phyloP scores from a whole-genome alignment of 2,329 filamentous ascomycete species.

The Scleromitrula shiraiana region DNA sequence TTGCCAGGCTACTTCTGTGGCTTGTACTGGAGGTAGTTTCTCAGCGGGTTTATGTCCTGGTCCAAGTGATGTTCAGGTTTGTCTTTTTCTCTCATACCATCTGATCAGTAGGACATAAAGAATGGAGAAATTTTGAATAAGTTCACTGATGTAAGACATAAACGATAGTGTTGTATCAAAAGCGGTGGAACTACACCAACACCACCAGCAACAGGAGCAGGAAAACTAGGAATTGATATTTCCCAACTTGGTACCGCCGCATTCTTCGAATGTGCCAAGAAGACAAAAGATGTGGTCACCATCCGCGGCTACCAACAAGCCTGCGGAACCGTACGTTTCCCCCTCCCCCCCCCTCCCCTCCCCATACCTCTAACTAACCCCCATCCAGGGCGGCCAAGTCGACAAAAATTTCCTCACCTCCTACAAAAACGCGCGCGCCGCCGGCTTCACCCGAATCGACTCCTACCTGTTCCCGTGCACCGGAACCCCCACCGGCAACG shows the following conservation, averaged over 20 bases:
- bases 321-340: constrained; percentile 10
- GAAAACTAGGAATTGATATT: constrained; percentile 14
- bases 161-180: constrained; percentile 14
- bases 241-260: constrained; percentile 7
- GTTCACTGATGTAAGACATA: neutral
- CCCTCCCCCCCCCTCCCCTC: neutral
- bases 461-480: constrained; percentile 25
- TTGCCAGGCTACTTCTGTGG: constrained; percentile 12
- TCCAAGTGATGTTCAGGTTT: constrained; percentile 12
- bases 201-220: neutral
- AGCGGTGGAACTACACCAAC: neutral
- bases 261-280: constrained; percentile 17
- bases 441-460: constrained; percentile 18
- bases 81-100: neutral
- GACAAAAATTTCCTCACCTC: constrained; percentile 15
- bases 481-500: constrained; percentile 15
- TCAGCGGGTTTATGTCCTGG: constrained; percentile 15
- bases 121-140: neutral
- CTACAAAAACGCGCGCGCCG: constrained; percentile 19
- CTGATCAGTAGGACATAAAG: neutral
- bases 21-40: constrained; percentile 13
- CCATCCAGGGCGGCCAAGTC: constrained; percentile 18
- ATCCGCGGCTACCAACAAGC: constrained; percentile 18
- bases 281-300: constrained; percentile 12
- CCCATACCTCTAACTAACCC: neutral